Conservation (phyloP, 495 filamentous ascomycete genomes). For the Annulohypoxylon nitens region DNA sequence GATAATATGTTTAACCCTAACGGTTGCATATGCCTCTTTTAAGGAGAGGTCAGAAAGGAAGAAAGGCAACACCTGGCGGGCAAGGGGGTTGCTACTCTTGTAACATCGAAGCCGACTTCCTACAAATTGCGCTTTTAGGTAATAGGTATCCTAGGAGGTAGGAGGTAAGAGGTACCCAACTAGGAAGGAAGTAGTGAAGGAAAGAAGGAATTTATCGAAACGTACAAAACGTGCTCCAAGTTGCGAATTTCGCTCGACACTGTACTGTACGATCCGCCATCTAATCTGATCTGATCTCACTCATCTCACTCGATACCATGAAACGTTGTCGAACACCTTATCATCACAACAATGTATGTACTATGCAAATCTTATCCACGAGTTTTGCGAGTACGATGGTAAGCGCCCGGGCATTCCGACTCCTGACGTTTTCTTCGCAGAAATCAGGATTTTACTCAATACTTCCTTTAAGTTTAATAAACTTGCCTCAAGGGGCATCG, state of each 20-base stretch:
- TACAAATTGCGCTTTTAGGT: neutral
- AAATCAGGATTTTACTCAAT: neutral
- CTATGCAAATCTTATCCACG: neutral
- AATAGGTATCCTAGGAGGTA: neutral
- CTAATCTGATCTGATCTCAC: slow-evolving; percentile 21
- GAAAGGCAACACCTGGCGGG: slow-evolving; percentile 43
- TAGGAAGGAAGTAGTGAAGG: slow-evolving; percentile 1
- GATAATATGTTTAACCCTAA: slow-evolving; percentile 32
- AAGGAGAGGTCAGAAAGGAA: slow-evolving; percentile 1
- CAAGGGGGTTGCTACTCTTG: slow-evolving; percentile 11
- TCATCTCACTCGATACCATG: slow-evolving; percentile 8
- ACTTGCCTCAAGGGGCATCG: neutral
- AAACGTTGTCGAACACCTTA: neutral
- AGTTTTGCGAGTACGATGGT: neutral
- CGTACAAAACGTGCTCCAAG: neutral
- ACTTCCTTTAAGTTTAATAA: neutral
- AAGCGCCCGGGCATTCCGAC: neutral
- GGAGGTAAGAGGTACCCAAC: neutral
- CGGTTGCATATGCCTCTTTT: slow-evolving; percentile 30
- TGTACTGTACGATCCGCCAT: slow-evolving; percentile 14
- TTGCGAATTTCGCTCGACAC: neutral
- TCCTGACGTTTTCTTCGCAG: slow-evolving; percentile 1
- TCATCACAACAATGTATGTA: neutral
- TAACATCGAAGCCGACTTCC: slow-evolving; percentile 2
- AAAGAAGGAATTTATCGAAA: neutral